A percentile compares a stretch with the other conserved stretches of the same genome.
Conservation (phyloP, 192 early-diverging fungal species). For the Backusella sp. region DNA sequence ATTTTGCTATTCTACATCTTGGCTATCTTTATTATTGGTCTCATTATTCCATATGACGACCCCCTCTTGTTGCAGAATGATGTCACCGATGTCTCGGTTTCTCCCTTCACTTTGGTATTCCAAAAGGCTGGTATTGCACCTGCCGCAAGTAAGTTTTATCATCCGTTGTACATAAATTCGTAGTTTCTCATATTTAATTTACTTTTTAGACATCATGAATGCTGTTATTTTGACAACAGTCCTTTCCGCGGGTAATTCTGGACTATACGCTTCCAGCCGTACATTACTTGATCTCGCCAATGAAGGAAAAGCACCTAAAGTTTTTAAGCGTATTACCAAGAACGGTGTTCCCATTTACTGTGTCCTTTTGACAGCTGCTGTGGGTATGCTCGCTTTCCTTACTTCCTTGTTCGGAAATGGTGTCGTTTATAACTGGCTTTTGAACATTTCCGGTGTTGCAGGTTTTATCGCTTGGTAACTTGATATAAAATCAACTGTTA, state of each 20-base stretch:
- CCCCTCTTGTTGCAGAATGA: slow-evolving; percentile 43
- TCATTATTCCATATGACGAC: slow-evolving; percentile 64
- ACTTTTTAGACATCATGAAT: slow-evolving; percentile 51
- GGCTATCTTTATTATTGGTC: slow-evolving; percentile 67
- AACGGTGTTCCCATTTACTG: slow-evolving; percentile 64
- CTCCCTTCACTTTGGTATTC: slow-evolving; percentile 71
- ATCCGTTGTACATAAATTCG: too few species aligned
- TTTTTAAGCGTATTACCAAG: slow-evolving; percentile 46
- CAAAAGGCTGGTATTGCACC: slow-evolving; percentile 50
- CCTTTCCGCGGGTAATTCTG: slow-evolving; percentile 73
- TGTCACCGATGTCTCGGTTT: slow-evolving; percentile 43
- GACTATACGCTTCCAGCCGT: slow-evolving; percentile 68
- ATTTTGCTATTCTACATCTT: slow-evolving; percentile 70
- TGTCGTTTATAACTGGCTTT: slow-evolving; percentile 66
- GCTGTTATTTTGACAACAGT: slow-evolving; percentile 69
- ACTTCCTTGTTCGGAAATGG: slow-evolving; percentile 51
- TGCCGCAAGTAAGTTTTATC: slow-evolving; percentile 24
- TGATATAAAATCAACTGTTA: background rate
- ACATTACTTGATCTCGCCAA: slow-evolving; percentile 60
- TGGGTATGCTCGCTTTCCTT: slow-evolving; percentile 63
- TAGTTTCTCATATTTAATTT: too few species aligned
- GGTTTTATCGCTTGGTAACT: slow-evolving; percentile 65
- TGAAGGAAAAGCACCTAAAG: slow-evolving; percentile 60
- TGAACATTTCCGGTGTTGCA: slow-evolving; percentile 66
- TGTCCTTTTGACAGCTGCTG: slow-evolving; percentile 48